Evolutionary conservation across 2,329 filamentous ascomycete species (phyloP), one percentile per base, ranked within the genome.

Genomic region (Knoxdaviesia proteae): DNA sequence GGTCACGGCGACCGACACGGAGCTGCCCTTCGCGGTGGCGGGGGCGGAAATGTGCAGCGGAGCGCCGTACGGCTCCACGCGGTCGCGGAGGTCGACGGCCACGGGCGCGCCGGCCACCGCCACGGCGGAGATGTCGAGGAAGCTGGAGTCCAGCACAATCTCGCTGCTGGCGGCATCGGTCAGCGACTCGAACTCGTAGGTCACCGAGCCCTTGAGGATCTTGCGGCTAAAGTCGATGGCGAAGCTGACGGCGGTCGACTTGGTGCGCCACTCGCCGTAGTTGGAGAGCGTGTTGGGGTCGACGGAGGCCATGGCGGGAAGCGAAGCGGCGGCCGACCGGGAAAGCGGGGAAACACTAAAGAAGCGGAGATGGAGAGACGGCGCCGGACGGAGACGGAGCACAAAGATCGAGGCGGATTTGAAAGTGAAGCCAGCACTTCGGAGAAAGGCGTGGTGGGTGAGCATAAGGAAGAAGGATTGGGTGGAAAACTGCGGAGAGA

Each of bases 271-370:
- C 44, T 80, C 77, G 58, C 83, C 77, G 61, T 94, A 94, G 65
- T 96, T 96, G 56, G 83, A 81, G 46, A 90, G 63, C 31, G 90
- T 94, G 58, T 86, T 92, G 42, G 86, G 86, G 61, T 96, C 88
- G 41, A 50, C 45, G n/a, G 46, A 11, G 38, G 36, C 44, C 47
- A 46, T 46, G 38, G 40, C 30, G 6, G 36, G 31, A 31, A 44
- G 11, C 20, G 42, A 41, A 20, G 20, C 20, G 20, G 20, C 20
- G 20, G 20, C 20, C 20, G 20, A 20, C 20, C 20, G 20, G 20
- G 20, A 20, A 20, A 20, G 20, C 20, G 20, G 20, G 20, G 20
- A 20, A 20, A 20, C 20, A 20, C 20, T 20, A 20, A 20, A 20
- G 20, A 20, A 20, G 20, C 20, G 20, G 20, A 20, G 20, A 20